Percentiles rank a stretch among this genome's conserved stretches.
Evolutionary conservation across 371 early-diverging fungal genomes (phyloP).

Genomic region (Entomophthora muscae): DNA sequence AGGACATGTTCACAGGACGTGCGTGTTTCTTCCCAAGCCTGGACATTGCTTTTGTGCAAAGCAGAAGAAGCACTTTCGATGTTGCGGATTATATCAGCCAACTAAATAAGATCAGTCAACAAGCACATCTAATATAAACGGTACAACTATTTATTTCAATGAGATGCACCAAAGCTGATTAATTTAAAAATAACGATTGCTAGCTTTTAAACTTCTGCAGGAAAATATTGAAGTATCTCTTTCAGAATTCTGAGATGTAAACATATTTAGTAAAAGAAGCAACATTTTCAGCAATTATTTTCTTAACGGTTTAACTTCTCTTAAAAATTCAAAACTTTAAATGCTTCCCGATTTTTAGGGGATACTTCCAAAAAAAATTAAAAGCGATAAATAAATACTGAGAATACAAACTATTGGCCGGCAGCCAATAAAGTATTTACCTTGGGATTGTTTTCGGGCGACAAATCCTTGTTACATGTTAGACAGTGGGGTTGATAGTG

Average conservation of each 20-base stretch:
- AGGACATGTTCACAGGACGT: conserved; percentile 65
- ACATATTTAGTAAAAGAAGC: too few relatives aligned
- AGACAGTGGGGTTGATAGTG: conserved; percentile 34
- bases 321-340: too few relatives aligned
- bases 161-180: background rate
- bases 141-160: too few relatives aligned
- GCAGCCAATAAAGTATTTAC: conserved; percentile 9
- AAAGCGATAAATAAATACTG: too few relatives aligned
- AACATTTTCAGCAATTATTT: too few relatives aligned
- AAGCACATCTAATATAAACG: too few relatives aligned
- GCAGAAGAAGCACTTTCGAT: conserved; percentile 63
- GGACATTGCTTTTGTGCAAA: conserved; percentile 65
- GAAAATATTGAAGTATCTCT: background rate
- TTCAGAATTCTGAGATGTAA: too few relatives aligned
- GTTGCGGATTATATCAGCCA: conserved; percentile 35
- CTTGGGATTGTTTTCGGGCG: conserved; percentile 17
- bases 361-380: too few relatives aligned
- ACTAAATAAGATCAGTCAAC: conserved; percentile 19
- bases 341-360: too few relatives aligned
- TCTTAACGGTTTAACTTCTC: too few relatives aligned
- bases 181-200: background rate
- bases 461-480: conserved; percentile 29
- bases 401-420: too few relatives aligned
- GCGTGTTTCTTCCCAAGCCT: conserved; percentile 83
- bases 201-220: background rate